Evolutionary conservation across 148 eudicot species (phyloP), one percentile per base, ranked within the genome.

Genomic region (Camellia lanceoleosa): DNA sequence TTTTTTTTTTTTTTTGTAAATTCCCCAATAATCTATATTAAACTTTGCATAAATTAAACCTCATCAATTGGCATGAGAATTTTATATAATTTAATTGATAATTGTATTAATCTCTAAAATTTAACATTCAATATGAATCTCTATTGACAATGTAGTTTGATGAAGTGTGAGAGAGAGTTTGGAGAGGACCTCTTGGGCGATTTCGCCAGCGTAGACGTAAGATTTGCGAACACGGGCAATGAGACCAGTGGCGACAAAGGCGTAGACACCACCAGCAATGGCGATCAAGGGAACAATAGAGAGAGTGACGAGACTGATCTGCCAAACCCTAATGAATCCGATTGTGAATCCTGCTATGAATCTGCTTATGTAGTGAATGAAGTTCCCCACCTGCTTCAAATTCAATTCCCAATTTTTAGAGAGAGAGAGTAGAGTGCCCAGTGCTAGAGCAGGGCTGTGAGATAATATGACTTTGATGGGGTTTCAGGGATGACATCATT

Each of bases 231-330:
- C 92, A 30, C 93, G 81, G 20, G 90, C 97, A 9, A 96, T 90
- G 46, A 96, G 99, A 62, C 98, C 99, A 16, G 89, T 89, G 16
- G 95, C 98, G 1, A 96, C 92, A 79, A 84, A 96, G 66, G 99
- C 99, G 43, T 96, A 96, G 72, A 90, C 74, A 0, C 98, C 98
- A 60, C 99, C 99, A 16, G 98, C 98, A 47, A 90, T 77, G 63
- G 98, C 99, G 23, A 96, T 96, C 11, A 91, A 86, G 51, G 99
- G 99, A 1, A 96, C 94, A 63, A 96, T 96, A 3, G 98, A 94
- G 46, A 96, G 95, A 0, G 99, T 96, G 3, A 96, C 94, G 16
- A 96, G 83, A 87, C 97, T 96, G 75, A 96, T 96, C 63, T 96
- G 99, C 99, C 99, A 96, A 19, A 96, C 95, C 75, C 94, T 86